These are phyloP conservation scores for Barnettozyma vustinii DNA, from an alignment of 805 yeast species.

Conservation along the genomic window DNA sequence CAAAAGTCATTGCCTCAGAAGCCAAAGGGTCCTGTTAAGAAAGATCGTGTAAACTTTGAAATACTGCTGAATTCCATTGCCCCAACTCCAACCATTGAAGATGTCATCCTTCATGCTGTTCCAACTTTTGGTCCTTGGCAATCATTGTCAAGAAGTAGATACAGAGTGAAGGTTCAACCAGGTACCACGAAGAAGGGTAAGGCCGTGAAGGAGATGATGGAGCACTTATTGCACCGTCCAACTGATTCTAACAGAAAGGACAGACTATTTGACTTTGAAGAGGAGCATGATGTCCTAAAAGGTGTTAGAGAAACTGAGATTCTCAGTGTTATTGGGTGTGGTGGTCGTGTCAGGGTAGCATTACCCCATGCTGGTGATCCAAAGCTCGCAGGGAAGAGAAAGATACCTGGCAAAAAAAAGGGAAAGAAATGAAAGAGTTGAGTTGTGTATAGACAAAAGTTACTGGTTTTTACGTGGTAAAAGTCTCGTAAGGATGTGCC, in stretches of 20 bases:
- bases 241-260: slow-evolving; percentile 39
- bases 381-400: slow-evolving; percentile 14
- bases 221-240: slow-evolving; percentile 48
- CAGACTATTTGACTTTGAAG: slow-evolving; percentile 61
- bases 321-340: slow-evolving; percentile 55
- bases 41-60: slow-evolving; percentile 39
- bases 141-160: slow-evolving; percentile 65
- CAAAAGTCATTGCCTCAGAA: neutral
- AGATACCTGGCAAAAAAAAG: slow-evolving; percentile 8
- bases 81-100: slow-evolving; percentile 32
- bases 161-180: slow-evolving; percentile 79
- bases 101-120: slow-evolving; percentile 55
- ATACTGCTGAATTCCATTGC: slow-evolving; percentile 36
- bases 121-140: slow-evolving; percentile 95
- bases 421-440: slow-evolving; percentile 5
- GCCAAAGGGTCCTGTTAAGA: slow-evolving; percentile 16
- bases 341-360: slow-evolving; percentile 61
- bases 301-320: slow-evolving; percentile 59
- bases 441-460: neutral
- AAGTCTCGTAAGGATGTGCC: too few relatives aligned
- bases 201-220: slow-evolving; percentile 63
- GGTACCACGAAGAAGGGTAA: slow-evolving; percentile 83
- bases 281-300: slow-evolving; percentile 53
- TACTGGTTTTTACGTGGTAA: neutral
- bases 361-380: slow-evolving; percentile 42